Evolutionary conservation across 768 basidiomycete species (phyloP), one percentile per base, ranked within the genome.

Genomic region (Leccinum fibrillosum): DNA sequence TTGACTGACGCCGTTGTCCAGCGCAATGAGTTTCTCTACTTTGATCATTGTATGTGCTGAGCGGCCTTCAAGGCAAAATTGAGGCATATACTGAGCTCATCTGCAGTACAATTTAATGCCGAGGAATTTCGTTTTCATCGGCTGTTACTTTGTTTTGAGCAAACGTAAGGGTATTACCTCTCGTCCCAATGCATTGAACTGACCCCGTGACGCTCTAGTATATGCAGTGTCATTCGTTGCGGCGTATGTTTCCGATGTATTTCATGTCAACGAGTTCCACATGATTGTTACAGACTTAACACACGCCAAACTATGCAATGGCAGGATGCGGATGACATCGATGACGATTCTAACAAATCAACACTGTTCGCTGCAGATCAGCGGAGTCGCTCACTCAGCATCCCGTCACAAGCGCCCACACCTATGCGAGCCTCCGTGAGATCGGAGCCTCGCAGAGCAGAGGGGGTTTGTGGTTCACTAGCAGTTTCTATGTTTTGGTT

Each of bases 181-280:
- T n/a, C n/a, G n/a, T 37, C 17, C 50, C 17, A 8, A n/a, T 25
- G 21, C 61, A 12, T 25, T 52, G 45, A 48, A 54, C 49, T 58
- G 47, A 47, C 49, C 25, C 52, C 25, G 25, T 25, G 25, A 30
- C 54, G 17, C 23, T 52, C 28, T 54, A 85, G 84, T 86, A 17
- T 85, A 86, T 61, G 83, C 79, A 0, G 80, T 83, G 52, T 86
- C 86, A 17, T 78, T 85, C 70, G 73, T 88, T 66, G 85, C 86
- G 49, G 84, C 86, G 83, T 85, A 66, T 53, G 82, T 72, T 4
- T 47, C 42, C 44, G 19, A 39, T 49, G 15, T 21, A 2, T 3
- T 4, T 0, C n/a, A 23, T 50, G 21, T 15, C 12, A 7, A 19
- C 26, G 17, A 19, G 17, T 17, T 21, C 19, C 61, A 60, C 45